Conservation (phyloP, 768 basidiomycete species). For the Rhizopogon roseolus region DNA sequence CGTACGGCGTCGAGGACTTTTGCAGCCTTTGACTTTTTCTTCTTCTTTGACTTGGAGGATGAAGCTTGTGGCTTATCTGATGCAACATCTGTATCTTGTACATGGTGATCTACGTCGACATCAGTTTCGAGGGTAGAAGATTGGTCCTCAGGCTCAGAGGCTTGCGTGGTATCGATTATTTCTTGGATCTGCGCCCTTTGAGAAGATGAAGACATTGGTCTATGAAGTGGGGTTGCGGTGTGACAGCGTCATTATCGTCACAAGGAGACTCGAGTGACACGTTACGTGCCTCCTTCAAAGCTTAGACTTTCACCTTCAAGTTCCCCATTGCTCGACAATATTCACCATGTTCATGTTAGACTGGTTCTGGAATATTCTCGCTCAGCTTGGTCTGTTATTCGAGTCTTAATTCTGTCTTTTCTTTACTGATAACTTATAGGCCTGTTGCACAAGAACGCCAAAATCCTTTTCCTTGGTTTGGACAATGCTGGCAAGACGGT, state of each 20-base stretch:
- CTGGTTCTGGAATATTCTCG: slow-evolving; percentile 97
- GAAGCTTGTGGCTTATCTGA: slow-evolving; percentile 25
- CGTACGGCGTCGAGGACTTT: slow-evolving; percentile 46
- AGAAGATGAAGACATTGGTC: slow-evolving; percentile 27
- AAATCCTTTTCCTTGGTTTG: slow-evolving; percentile 97
- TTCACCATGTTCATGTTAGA: slow-evolving; percentile 75
- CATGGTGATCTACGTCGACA: slow-evolving; percentile 6
- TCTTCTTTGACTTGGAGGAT: slow-evolving; percentile 68
- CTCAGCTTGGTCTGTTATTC: slow-evolving; percentile 73
- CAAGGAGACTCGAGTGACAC: background rate
- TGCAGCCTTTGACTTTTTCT: slow-evolving; percentile 77
- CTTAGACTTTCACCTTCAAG: background rate
- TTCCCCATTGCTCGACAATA: slow-evolving; percentile 14
- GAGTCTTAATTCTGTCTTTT: background rate
- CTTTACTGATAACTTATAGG: slow-evolving; percentile 39
- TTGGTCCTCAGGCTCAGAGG: slow-evolving; percentile 29
- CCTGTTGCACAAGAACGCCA: slow-evolving; percentile 95
- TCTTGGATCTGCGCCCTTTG: slow-evolving; percentile 38
- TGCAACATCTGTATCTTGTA: slow-evolving; percentile 7
- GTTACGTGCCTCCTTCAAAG: no score
- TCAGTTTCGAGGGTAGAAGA: slow-evolving; percentile 28
- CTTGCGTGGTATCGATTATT: slow-evolving; percentile 33
- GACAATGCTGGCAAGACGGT: slow-evolving; percentile 99
- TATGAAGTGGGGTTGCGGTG: background rate
- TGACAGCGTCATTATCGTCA: background rate